These are phyloP conservation scores for Aspergillus quadricinctus DNA, from an alignment of 2,329 filamentous ascomycete species.

Conservation along the genomic window DNA sequence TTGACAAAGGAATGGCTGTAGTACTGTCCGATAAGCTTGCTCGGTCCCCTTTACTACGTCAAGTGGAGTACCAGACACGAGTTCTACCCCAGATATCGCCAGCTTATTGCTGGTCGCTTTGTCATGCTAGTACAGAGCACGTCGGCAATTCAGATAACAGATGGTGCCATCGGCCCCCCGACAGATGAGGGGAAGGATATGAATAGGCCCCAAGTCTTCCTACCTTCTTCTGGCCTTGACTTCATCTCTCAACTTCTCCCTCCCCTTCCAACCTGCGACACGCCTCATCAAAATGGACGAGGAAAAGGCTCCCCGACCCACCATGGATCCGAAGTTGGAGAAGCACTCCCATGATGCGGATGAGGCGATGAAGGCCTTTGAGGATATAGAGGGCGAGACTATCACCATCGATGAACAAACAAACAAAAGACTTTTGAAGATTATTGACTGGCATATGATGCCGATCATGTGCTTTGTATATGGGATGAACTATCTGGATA, in stretches of 20 bases:
- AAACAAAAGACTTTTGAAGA: conserved; percentile 55
- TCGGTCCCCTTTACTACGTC: neutral
- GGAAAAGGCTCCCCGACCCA: conserved; percentile 36
- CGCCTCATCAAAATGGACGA: conserved; percentile 11
- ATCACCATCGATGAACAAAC: conserved; percentile 54
- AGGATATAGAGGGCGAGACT: conserved; percentile 45
- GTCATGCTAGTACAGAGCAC: neutral
- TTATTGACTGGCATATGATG: conserved; percentile 61
- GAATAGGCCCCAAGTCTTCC: neutral
- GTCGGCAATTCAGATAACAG: conserved; percentile 1
- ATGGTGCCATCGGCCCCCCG: neutral
- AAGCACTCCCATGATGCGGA: conserved; percentile 57
- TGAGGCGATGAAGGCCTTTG: conserved; percentile 57
- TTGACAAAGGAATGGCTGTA: neutral
- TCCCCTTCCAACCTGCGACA: neutral
- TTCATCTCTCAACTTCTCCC: neutral
- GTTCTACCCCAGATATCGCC: conserved; percentile 16
- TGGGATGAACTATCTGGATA: conserved; percentile 55
- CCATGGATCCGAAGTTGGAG: conserved; percentile 35
- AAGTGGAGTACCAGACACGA: neutral
- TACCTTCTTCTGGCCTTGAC: neutral
- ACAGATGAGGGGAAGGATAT: neutral
- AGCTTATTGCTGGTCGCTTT: conserved; percentile 14
- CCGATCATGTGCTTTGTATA: conserved; percentile 57
- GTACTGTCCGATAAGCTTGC: neutral